A percentile compares a stretch with the other conserved stretches of the same genome.
phyloP scores from a whole-genome alignment of 164 flowering plant genomes.

The Stephania japonica region DNA sequence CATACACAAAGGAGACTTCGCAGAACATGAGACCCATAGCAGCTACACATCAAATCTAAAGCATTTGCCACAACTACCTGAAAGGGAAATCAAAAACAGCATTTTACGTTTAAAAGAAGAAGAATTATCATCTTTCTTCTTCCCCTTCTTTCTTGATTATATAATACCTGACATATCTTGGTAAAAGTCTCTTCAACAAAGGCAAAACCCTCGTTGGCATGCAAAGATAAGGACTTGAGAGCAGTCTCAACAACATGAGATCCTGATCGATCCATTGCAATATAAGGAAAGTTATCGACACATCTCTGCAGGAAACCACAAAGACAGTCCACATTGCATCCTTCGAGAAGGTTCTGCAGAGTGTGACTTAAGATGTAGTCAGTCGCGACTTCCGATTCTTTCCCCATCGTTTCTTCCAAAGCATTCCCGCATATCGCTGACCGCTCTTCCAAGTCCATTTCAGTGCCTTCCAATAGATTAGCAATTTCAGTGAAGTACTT shows the following conservation, averaged over 20 bases:
- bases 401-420: slow-evolving; percentile 81
- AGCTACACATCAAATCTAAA: slow-evolving; percentile 59
- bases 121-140: no score
- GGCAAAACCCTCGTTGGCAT: slow-evolving; percentile 44
- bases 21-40: slow-evolving; percentile 91
- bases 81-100: no score
- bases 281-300: slow-evolving; percentile 51
- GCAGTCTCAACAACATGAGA: slow-evolving; percentile 98
- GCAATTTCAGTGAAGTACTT: slow-evolving; percentile 80
- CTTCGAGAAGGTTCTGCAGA: slow-evolving; percentile 70
- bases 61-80: slow-evolving; percentile 61
- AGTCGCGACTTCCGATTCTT: slow-evolving; percentile 78
- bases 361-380: slow-evolving; percentile 76
- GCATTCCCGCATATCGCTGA: slow-evolving; percentile 75
- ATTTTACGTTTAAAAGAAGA: no score
- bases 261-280: slow-evolving; percentile 77
- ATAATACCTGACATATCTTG: slow-evolving; percentile 69
- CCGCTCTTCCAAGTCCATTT: slow-evolving; percentile 59
- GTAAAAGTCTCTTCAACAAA: slow-evolving; percentile 57
- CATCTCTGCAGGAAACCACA: slow-evolving; percentile 62
- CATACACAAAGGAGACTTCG: slow-evolving; percentile 87
- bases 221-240: slow-evolving; percentile 53
- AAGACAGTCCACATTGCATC: slow-evolving; percentile 61
- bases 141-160: no score
- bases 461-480: slow-evolving; percentile 62